Evolutionary conservation across 441 rosid genomes (phyloP).

Genomic region (Erysimum pusillum): DNA sequence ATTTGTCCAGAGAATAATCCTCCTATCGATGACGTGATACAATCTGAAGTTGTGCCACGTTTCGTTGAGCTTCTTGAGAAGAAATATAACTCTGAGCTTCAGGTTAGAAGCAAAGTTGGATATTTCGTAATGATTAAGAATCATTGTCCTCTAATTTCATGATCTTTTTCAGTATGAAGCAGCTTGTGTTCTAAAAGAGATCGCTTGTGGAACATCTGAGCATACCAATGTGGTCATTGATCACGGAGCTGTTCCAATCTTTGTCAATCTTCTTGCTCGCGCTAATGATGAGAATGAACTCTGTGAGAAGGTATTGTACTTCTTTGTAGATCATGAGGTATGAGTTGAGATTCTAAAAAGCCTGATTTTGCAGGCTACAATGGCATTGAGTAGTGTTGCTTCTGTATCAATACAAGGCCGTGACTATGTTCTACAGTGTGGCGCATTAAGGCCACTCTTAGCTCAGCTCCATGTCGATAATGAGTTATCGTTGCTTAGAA

Average conservation of each 20-base stretch:
- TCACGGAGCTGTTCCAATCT: conserved; percentile 80
- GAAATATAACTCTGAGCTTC: conserved; percentile 78
- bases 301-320: conserved; percentile 22
- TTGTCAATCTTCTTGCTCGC: conserved; percentile 66
- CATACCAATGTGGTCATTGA: conserved; percentile 68
- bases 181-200: conserved; percentile 79
- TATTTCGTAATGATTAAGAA: background rate
- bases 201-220: conserved; percentile 67
- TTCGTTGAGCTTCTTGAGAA: conserved; percentile 81
- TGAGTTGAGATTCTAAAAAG: background rate
- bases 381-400: conserved; percentile 92
- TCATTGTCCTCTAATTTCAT: background rate
- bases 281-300: too few relatives aligned
- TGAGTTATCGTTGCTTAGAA: conserved; percentile 81
- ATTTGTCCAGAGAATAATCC: conserved; percentile 67
- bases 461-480: conserved; percentile 76
- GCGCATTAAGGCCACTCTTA: conserved; percentile 71
- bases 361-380: conserved; percentile 62
- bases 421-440: conserved; percentile 77
- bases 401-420: conserved; percentile 85
- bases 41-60: conserved; percentile 77
- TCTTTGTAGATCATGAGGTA: background rate
- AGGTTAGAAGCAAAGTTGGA: conserved; percentile 49
- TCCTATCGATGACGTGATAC: conserved; percentile 76
- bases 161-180: conserved; percentile 63